Percentiles rank a stretch among this genome's conserved stretches.
Conservation (phyloP, 2,329 filamentous ascomycete species). For the Fonsecaea monophora region DNA sequence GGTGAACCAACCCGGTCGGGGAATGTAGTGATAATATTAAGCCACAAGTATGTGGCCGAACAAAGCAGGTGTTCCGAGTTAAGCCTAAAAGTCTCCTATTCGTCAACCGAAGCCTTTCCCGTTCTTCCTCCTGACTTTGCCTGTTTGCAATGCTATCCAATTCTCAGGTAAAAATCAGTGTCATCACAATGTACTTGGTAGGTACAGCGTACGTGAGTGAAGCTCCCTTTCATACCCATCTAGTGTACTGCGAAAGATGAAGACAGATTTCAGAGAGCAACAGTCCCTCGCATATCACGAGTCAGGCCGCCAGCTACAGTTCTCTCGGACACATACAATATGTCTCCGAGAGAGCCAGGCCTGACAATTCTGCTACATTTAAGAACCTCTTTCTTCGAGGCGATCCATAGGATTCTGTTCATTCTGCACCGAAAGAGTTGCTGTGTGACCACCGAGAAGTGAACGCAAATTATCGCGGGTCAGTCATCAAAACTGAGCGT, state of each 20-base stretch:
- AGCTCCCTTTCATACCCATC: background rate
- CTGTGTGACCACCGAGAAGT: background rate
- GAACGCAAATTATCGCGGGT: background rate
- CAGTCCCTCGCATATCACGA: background rate
- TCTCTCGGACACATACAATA: conserved; percentile 10
- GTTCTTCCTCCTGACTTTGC: background rate
- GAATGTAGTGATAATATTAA: background rate
- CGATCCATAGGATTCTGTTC: background rate
- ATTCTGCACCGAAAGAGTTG: background rate
- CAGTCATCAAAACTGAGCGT: background rate
- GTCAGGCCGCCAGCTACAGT: conserved; percentile 2
- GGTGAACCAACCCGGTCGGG: conserved; percentile 1
- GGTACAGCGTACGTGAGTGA: background rate
- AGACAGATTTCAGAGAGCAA: background rate
- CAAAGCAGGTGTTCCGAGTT: background rate
- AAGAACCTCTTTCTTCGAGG: background rate
- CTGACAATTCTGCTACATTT: background rate
- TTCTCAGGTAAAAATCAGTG: background rate
- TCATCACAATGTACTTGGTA: background rate
- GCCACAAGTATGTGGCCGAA: background rate
- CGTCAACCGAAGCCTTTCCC: background rate
- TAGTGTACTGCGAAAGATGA: background rate
- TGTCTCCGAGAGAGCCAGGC: conserved; percentile 8
- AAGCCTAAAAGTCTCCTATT: conserved; percentile 20
- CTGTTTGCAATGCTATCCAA: background rate